phyloP scores from a whole-genome alignment of 495 filamentous ascomycete species.

The Penicillium canescens region DNA sequence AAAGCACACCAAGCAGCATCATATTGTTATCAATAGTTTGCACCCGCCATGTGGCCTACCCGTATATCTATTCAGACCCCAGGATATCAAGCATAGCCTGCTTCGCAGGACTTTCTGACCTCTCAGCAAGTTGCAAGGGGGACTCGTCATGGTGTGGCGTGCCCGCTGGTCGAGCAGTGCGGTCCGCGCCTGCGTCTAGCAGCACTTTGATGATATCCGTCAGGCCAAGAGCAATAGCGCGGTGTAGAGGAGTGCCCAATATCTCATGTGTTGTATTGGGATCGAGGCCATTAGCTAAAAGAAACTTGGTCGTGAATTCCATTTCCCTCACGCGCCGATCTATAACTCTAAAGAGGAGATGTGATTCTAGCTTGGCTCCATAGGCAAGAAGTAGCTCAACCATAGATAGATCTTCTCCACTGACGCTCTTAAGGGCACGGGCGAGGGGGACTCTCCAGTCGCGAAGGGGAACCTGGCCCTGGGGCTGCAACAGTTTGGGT shows the following conservation, averaged over 20 bases:
- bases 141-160: conserved; percentile 2
- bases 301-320: conserved; percentile 12
- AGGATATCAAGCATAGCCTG: conserved; percentile 3
- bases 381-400: conserved; percentile 10
- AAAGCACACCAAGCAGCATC: neutral
- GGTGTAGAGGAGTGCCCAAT: conserved; percentile 16
- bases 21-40: neutral
- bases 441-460: neutral
- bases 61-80: neutral
- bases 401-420: neutral
- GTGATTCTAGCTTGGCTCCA: conserved; percentile 4
- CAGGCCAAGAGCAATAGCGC: neutral
- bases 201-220: conserved; percentile 8
- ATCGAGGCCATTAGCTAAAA: conserved; percentile 17
- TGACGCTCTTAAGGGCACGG: neutral
- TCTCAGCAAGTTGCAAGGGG: conserved; percentile 3
- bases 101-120: neutral
- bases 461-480: conserved; percentile 2
- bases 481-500: conserved; percentile 4
- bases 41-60: neutral
- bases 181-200: conserved; percentile 15
- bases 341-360: conserved; percentile 10
- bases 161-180: conserved; percentile 7
- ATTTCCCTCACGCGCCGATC: neutral
- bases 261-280: conserved; percentile 9